Conservation (phyloP, 768 basidiomycete species). For the Astraeus odoratus region DNA sequence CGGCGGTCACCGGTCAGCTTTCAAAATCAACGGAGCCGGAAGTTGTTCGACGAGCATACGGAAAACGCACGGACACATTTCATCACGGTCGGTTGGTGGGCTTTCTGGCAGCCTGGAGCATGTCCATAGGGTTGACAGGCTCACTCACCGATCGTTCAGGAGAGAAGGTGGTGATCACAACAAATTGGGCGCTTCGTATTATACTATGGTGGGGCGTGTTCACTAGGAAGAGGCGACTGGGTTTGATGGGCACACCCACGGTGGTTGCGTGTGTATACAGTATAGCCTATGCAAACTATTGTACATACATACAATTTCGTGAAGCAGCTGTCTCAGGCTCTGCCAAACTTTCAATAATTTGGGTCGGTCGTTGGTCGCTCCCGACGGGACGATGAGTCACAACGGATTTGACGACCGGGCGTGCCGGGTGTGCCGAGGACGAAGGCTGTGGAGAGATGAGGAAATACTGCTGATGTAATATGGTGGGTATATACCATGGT, state of each 20-base stretch:
- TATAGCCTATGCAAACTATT: no score
- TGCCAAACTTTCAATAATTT: no score
- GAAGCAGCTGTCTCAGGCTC: no score
- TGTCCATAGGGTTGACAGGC: background rate
- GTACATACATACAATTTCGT: no score
- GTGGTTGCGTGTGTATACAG: no score
- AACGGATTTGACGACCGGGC: background rate
- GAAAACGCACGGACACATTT: background rate
- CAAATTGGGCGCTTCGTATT: no score
- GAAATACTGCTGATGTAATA: slow-evolving; percentile 27
- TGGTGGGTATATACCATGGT: slow-evolving; percentile 26
- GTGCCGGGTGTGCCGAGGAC: background rate
- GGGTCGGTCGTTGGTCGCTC: no score
- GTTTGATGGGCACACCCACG: no score
- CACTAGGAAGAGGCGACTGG: no score
- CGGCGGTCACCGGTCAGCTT: background rate
- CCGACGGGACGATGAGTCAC: background rate
- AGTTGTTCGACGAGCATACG: background rate
- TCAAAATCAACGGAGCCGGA: background rate
- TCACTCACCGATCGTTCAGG: background rate
- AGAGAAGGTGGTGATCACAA: no score
- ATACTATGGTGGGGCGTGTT: no score
- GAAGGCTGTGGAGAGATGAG: slow-evolving; percentile 22
- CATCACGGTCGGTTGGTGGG: background rate
- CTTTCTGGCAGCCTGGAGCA: no score